Evolutionary conservation across 2,329 filamentous ascomycete species (phyloP).

Genomic region (Penicillium corylophilum): DNA sequence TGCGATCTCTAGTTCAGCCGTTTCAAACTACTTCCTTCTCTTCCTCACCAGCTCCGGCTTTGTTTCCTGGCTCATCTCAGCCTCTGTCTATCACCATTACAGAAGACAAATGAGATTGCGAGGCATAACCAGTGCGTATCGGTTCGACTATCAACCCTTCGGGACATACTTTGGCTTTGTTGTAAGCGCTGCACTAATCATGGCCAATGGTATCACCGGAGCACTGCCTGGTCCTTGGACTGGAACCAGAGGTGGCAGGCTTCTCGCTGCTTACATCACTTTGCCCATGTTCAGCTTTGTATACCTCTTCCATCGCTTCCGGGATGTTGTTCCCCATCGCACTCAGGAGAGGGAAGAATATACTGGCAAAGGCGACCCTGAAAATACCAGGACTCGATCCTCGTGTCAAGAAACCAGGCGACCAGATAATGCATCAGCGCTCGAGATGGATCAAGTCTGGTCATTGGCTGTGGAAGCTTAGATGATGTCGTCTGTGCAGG

Average conservation of each 20-base stretch:
- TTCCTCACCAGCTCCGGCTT: slow-evolving; percentile 67
- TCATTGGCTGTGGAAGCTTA: slow-evolving; percentile 8
- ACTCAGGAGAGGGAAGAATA: slow-evolving; percentile 1
- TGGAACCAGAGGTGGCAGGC: slow-evolving; percentile 56
- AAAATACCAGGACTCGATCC: not conserved
- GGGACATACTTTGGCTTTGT: slow-evolving; percentile 62
- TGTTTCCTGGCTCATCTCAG: slow-evolving; percentile 67
- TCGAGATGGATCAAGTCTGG: slow-evolving; percentile 14
- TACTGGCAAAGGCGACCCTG: not conserved
- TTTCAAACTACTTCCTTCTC: slow-evolving; percentile 70
- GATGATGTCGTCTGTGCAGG: not conserved
- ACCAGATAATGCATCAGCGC: not conserved
- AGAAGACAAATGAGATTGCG: slow-evolving; percentile 43
- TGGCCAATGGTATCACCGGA: slow-evolving; percentile 71
- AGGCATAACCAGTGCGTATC: slow-evolving; percentile 48
- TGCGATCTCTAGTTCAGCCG: slow-evolving; percentile 55
- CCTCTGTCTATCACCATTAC: slow-evolving; percentile 58
- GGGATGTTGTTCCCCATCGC: slow-evolving; percentile 18
- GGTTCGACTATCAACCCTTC: slow-evolving; percentile 60
- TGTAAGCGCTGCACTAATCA: slow-evolving; percentile 55
- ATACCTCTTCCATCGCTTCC: slow-evolving; percentile 53
- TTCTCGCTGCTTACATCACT: slow-evolving; percentile 64
- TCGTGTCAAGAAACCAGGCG: not conserved
- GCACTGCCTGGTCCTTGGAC: slow-evolving; percentile 58
- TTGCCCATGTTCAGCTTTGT: slow-evolving; percentile 59